phyloP scores from a whole-genome alignment of 2,329 filamentous ascomycete species.

The Xylariomycetidae sp. region DNA sequence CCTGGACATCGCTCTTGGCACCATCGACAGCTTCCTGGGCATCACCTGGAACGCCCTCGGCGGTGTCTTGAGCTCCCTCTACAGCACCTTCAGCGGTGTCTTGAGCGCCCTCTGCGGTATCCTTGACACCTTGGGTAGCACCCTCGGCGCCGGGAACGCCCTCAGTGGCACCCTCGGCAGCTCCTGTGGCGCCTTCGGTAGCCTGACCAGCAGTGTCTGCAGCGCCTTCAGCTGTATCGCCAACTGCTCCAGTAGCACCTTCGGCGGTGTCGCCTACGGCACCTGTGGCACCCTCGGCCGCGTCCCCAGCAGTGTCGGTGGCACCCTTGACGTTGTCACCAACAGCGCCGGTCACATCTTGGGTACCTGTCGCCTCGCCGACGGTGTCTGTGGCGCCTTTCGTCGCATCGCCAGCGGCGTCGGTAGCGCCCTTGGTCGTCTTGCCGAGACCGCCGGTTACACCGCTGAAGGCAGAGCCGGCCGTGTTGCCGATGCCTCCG shows the following conservation, averaged over 20 bases:
- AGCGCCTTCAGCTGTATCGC: conserved; percentile 16
- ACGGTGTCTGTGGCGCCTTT: conserved; percentile 18
- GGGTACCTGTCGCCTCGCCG: conserved; percentile 17
- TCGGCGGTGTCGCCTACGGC: conserved; percentile 11
- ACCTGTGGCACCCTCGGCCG: conserved; percentile 10
- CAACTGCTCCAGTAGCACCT: conserved; percentile 13
- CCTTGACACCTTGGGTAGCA: conserved; percentile 11
- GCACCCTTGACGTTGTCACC: conserved; percentile 16
- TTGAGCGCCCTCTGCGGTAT: conserved; percentile 15
- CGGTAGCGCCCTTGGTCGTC: conserved; percentile 16
- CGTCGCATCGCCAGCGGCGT: conserved; percentile 16
- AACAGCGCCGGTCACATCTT: conserved; percentile 16
- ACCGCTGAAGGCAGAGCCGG: conserved; percentile 14
- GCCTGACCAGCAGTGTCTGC: conserved; percentile 14
- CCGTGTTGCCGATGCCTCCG: conserved; percentile 18
- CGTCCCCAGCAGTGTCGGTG: conserved; percentile 12
- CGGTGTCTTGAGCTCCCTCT: no score
- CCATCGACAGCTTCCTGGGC: conserved; percentile 23
- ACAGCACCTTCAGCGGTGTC: conserved; percentile 20
- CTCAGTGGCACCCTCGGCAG: conserved; percentile 20
- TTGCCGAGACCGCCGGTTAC: conserved; percentile 18
- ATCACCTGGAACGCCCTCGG: conserved; percentile 2
- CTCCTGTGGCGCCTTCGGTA: conserved; percentile 13
- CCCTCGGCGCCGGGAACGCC: conserved; percentile 16
- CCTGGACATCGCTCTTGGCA: conserved; percentile 30